Evolutionary conservation across 1,284 basidiomycete species (phyloP).

Genomic region (Cryptococcus sp.): DNA sequence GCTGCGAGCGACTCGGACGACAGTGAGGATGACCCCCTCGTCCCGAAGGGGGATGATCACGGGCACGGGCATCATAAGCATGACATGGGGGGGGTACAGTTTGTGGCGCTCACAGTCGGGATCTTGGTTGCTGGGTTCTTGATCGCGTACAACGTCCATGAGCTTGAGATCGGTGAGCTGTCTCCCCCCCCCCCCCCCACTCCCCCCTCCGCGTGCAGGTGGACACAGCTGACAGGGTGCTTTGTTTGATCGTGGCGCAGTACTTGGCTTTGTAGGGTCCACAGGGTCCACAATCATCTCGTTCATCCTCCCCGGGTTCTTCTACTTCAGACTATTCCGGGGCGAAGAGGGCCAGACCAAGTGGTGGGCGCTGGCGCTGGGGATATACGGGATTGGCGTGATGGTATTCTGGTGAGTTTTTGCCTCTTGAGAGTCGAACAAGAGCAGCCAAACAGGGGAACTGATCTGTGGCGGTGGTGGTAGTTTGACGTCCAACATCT

Average conservation of each 20-base stretch:
- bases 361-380: constrained; percentile 63
- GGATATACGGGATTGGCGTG: constrained; percentile 72
- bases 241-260: constrained; percentile 54
- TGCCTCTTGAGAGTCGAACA: too few relatives aligned
- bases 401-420: constrained; percentile 78
- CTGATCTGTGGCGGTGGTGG: neutral
- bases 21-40: constrained; percentile 42
- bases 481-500: constrained; percentile 22
- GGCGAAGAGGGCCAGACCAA: constrained; percentile 61
- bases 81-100: constrained; percentile 71
- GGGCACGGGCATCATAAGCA: constrained; percentile 53
- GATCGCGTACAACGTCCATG: constrained; percentile 80
- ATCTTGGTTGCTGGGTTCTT: constrained; percentile 62
- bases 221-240: neutral
- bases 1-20: constrained; percentile 24
- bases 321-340: constrained; percentile 61
- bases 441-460: neutral
- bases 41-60: constrained; percentile 42
- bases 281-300: constrained; percentile 95
- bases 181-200: too few relatives aligned
- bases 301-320: constrained; percentile 84
- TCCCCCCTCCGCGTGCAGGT: neutral
- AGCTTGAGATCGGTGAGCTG: constrained; percentile 72
- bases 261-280: constrained; percentile 92
- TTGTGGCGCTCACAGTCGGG: constrained; percentile 66